Conservation (phyloP, 177 flowering plant species). For the Vitis hybrid region DNA sequence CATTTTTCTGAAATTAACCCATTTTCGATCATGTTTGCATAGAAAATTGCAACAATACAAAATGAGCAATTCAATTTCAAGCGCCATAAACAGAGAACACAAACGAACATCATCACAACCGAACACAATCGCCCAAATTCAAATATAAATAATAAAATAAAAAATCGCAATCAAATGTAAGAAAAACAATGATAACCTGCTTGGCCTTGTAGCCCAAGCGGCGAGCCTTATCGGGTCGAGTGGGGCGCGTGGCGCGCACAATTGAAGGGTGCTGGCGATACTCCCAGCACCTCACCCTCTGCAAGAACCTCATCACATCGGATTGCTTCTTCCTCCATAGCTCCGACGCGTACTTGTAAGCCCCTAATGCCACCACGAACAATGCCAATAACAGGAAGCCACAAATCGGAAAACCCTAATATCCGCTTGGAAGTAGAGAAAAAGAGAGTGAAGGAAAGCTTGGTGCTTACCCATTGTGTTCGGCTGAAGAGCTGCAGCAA, state of each 20-base stretch:
- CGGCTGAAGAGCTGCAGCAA: no score
- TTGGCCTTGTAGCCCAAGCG: conserved; percentile 40
- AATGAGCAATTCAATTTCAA: no score
- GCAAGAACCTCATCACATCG: conserved; percentile 40
- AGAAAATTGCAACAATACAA: no score
- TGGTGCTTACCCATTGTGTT: no score
- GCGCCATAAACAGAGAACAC: no score
- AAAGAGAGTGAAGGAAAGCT: neutral
- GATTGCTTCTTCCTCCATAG: conserved; percentile 46
- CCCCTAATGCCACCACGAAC: conserved; percentile 17
- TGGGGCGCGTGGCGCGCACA: conserved; percentile 29
- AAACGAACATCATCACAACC: no score
- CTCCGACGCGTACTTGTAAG: conserved; percentile 38
- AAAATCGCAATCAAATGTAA: neutral
- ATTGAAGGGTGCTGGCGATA: conserved; percentile 41
- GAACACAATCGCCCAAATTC: neutral
- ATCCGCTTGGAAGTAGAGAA: neutral
- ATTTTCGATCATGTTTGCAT: no score
- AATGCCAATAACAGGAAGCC: neutral
- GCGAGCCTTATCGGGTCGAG: conserved; percentile 40
- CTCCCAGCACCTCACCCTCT: conserved; percentile 44
- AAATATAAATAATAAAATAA: neutral
- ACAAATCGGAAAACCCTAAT: neutral
- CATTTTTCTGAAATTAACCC: no score
- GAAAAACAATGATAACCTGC: conserved; percentile 23